These are phyloP conservation scores for Medicago arabica DNA, from an alignment of 306 rosid species.

Conservation along the genomic window DNA sequence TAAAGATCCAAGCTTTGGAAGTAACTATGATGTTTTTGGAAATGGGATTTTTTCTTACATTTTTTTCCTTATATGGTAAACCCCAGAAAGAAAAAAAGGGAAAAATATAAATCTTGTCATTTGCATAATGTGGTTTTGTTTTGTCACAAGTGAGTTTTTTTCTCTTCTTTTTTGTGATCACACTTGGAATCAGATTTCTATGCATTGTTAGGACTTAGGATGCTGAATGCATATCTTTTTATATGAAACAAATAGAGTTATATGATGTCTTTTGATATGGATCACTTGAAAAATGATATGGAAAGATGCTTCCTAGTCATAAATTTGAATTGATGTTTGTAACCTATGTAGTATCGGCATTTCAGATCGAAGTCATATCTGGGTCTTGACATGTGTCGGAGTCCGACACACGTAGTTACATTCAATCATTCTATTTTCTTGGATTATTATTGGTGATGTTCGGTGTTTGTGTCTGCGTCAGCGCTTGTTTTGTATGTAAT, in stretches of 20 bases:
- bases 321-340: conserved; percentile 9
- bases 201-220: conserved; percentile 10
- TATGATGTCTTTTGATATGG: conserved; percentile 18
- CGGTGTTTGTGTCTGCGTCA: not conserved
- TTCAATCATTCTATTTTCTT: not conserved
- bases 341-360: not conserved
- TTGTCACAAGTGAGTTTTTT: conserved; percentile 31
- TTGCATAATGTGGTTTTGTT: conserved; percentile 41
- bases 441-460: not conserved
- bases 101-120: not conserved
- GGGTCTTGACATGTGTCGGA: not conserved
- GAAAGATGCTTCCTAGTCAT: conserved; percentile 32
- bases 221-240: conserved; percentile 20
- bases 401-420: not conserved
- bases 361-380: not conserved
- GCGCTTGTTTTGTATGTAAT: not conserved
- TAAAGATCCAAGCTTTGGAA: conserved; percentile 40
- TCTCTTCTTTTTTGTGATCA: conserved; percentile 14
- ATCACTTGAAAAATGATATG: conserved; percentile 30
- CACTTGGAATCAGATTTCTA: conserved; percentile 2
- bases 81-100: not conserved
- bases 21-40: not conserved
- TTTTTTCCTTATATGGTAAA: not conserved
- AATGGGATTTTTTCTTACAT: conserved; percentile 23
- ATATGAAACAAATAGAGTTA: not conserved